Conservation (phyloP, 352 stramenopile genomes). For the Phytophthora capsici region DNA sequence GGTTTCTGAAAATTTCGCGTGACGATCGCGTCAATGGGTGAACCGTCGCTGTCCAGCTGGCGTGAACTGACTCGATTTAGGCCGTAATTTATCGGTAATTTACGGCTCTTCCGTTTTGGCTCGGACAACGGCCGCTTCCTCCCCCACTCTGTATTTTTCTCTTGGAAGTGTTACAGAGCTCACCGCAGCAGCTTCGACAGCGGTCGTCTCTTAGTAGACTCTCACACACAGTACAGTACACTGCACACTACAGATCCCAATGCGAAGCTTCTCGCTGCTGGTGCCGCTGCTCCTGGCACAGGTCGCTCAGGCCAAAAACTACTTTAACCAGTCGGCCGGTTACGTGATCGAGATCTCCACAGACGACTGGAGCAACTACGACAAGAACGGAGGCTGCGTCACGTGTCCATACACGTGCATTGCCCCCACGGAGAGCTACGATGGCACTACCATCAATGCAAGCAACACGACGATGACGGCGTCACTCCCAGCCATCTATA, state of each 20-base stretch:
- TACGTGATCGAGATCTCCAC: conserved; percentile 79
- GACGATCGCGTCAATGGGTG: conserved; percentile 35
- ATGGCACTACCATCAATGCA: conserved; percentile 81
- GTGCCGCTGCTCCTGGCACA: conserved; percentile 33
- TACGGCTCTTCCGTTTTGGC: conserved; percentile 24
- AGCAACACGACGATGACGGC: conserved; percentile 78
- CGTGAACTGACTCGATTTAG: conserved; percentile 34
- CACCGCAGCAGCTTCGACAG: conserved; percentile 14
- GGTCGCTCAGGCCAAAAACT: conserved; percentile 34
- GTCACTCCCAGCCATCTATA: conserved; percentile 79
- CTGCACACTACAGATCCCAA: background rate
- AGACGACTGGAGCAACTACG: conserved; percentile 86
- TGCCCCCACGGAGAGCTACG: conserved; percentile 68
- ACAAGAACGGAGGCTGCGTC: conserved; percentile 78
- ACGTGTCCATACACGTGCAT: conserved; percentile 90
- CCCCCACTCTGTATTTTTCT: conserved; percentile 51
- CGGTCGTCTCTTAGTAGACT: conserved; percentile 10
- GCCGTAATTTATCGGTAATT: conserved; percentile 38
- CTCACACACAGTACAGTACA: background rate
- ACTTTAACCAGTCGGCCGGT: conserved; percentile 73
- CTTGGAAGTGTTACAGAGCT: conserved; percentile 28
- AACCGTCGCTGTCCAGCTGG: conserved; percentile 30
- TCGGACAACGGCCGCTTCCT: conserved; percentile 18
- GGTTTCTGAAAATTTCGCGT: conserved; percentile 36
- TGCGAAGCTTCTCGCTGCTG: conserved; percentile 17